Evolutionary conservation across 1,284 basidiomycete genomes (phyloP).

Genomic region (Acaromyces ingoldii): DNA sequence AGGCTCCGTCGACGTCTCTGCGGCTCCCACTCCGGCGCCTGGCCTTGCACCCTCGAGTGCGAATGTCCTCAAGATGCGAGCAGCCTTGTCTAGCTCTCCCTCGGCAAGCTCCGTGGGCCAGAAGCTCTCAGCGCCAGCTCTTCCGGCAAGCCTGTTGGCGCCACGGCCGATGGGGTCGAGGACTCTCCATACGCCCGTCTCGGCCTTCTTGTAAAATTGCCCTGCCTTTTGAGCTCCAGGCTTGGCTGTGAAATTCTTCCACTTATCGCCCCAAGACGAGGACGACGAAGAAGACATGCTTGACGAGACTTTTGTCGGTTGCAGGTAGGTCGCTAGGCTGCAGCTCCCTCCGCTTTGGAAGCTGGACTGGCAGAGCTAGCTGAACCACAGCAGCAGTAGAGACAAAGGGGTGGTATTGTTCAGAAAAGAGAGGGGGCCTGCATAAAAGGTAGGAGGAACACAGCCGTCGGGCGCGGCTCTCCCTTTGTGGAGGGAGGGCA

Average conservation of each 20-base stretch:
- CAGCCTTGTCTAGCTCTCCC: conserved; percentile 42
- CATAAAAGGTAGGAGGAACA: too few relatives aligned
- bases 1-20: background rate
- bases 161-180: background rate
- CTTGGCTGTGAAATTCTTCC: background rate
- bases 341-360: too few relatives aligned
- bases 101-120: conserved; percentile 38
- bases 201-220: conserved; percentile 11
- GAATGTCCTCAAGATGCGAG: conserved; percentile 43
- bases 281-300: background rate
- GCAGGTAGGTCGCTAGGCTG: too few relatives aligned
- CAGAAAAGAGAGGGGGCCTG: too few relatives aligned
- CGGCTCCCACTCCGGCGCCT: conserved; percentile 17
- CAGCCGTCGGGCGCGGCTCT: too few relatives aligned
- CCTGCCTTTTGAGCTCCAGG: conserved; percentile 3
- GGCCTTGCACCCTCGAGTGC: conserved; percentile 29
- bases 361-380: too few relatives aligned
- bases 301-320: too few relatives aligned
- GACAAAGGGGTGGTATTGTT: too few relatives aligned
- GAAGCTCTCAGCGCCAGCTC: conserved; percentile 42
- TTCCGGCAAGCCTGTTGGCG: conserved; percentile 25
- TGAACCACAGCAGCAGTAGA: too few relatives aligned
- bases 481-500: too few relatives aligned
- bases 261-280: conserved; percentile 2
- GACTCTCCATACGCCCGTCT: conserved; percentile 16